Evolutionary conservation across 345 rosid genomes (phyloP), one percentile per base, ranked within the genome.

Genomic region (Gossypium rotundifolium): DNA sequence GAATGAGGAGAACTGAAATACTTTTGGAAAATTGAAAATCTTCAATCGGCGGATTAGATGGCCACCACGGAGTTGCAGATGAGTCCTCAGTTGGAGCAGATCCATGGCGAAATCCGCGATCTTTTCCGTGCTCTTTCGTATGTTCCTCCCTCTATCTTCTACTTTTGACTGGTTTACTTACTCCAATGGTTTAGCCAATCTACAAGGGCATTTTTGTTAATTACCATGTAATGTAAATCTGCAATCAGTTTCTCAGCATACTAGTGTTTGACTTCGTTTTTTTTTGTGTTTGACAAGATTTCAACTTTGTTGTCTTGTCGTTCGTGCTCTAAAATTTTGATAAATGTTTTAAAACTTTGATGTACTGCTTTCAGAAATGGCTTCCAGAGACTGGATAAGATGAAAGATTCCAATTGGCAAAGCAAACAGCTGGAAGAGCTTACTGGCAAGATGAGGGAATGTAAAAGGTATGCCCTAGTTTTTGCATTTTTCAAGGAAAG

Each of bases 391-490:
- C 87, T 95, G 85, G 98, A 95, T 78, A 95, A 95, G 83, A 87
- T 96, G 65, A 96, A 85, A 84, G 99, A 96, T 79, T 87, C 97
- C 40, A 90, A 81, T 66, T 80, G 99, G 78, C 93, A 96, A 84
- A 90, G 96, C 86, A 96, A 96, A 77, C 98, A 93, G 83, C 90
- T 95, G 25, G 99, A 95, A 77, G 99, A 95, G 77, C 97, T 95
- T 71, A 91, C 99, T 20, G 93, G 85, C 57, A 93, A 81, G 87
- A 95, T 95, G 98, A 84, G 97, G 84, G 99, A 93, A 66, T 95
- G 99, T 82, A 95, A 95, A 88, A 84, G 98, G 99, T 90, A 58
- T 61, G 60, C 59, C 61, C 12, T 13, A 1, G 61, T 14, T 27
- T 27, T 64, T 40, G 7, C 10, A 6, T 52, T 51, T 14, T 45